These are phyloP conservation scores for Neonothopanus nambi DNA, from an alignment of 1,284 basidiomycete species.

Conservation along the genomic window DNA sequence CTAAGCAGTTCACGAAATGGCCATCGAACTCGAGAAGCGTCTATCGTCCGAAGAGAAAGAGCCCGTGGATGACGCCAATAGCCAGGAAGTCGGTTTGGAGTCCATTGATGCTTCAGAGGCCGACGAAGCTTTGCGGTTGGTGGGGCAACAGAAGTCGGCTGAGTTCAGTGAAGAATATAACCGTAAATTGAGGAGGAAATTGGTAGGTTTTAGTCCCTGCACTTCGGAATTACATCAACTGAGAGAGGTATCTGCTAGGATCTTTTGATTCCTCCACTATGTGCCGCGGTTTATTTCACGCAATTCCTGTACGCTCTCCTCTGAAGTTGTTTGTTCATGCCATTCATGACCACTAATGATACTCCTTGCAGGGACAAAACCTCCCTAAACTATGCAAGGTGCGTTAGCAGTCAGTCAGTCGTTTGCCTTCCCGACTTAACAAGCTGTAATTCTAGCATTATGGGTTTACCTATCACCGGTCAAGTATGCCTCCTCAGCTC, in stretches of 20 bases:
- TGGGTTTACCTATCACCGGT: slow-evolving; percentile 64
- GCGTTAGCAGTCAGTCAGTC: background rate
- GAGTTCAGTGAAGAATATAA: slow-evolving; percentile 67
- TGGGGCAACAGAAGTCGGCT: slow-evolving; percentile 49
- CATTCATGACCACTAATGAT: background rate
- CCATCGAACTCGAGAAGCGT: background rate
- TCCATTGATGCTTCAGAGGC: slow-evolving; percentile 6
- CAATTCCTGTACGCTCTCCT: slow-evolving; percentile 55
- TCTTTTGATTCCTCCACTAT: slow-evolving; percentile 56
- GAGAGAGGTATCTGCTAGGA: slow-evolving; percentile 39
- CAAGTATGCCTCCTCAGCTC: slow-evolving; percentile 40
- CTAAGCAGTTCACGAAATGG: background rate
- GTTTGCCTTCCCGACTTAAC: slow-evolving; percentile 4
- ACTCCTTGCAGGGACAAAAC: slow-evolving; percentile 57
- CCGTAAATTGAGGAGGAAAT: slow-evolving; percentile 52
- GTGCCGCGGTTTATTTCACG: slow-evolving; percentile 67
- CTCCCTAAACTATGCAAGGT: slow-evolving; percentile 68
- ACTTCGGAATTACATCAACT: background rate
- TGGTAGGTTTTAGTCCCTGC: slow-evolving; percentile 39
- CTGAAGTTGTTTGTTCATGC: background rate
- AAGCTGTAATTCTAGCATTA: slow-evolving; percentile 42
- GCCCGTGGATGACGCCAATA: no score
- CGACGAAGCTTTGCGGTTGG: slow-evolving; percentile 61
- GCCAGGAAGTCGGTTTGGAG: background rate
- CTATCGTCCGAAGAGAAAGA: slow-evolving; percentile 1